Conservation (phyloP, 2,329 filamentous ascomycete species). For the Microdochium trichocladiopsis region DNA sequence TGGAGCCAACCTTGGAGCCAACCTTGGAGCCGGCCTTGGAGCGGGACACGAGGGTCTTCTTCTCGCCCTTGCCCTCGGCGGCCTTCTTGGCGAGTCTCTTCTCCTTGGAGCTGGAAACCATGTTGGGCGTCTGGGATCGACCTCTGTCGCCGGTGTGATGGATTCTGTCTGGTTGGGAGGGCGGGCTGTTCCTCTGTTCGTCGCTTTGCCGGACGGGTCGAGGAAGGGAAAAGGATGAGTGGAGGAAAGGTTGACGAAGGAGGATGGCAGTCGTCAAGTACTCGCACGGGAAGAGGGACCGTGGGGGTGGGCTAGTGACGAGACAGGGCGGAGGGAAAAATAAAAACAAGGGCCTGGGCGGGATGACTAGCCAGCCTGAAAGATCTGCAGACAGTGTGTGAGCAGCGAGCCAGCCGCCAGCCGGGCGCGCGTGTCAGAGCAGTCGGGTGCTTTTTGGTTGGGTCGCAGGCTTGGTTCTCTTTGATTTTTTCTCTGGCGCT, state of each 20-base stretch:
- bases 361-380: neutral
- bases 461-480: neutral
- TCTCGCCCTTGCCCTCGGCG: slow-evolving; percentile 65
- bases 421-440: neutral
- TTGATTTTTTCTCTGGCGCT: neutral
- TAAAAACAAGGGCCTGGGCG: neutral
- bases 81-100: slow-evolving; percentile 67
- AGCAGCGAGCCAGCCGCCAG: neutral
- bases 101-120: slow-evolving; percentile 65
- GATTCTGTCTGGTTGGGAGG: neutral
- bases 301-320: neutral
- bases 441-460: neutral
- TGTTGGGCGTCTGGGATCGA: slow-evolving; percentile 27
- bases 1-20: slow-evolving; percentile 59
- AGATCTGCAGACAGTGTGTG: neutral
- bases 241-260: neutral
- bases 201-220: neutral
- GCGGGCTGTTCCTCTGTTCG: neutral
- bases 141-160: neutral
- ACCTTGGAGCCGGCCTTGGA: slow-evolving; percentile 64
- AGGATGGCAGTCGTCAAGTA: neutral
- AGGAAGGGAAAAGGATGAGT: neutral
- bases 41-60: slow-evolving; percentile 66
- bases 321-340: neutral
- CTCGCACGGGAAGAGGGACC: neutral